phyloP scores from a whole-genome alignment of 2,329 filamentous ascomycete genomes.

The Fusarium phyllophilum region DNA sequence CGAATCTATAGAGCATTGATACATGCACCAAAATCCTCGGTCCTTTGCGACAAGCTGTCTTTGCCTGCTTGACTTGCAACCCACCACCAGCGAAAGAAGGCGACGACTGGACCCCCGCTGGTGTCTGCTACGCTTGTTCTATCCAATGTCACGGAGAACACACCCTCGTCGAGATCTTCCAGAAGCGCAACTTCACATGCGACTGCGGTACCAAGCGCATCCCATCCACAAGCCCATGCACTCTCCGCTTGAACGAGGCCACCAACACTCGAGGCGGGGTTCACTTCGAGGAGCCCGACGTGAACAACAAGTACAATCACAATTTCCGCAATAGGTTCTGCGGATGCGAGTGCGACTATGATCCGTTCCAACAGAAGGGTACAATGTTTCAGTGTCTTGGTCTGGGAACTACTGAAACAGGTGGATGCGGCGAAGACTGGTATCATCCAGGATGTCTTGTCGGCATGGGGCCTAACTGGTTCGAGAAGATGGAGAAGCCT shows the following conservation, averaged over 20 bases:
- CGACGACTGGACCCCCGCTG: constrained; percentile 69
- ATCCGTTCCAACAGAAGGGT: constrained; percentile 87
- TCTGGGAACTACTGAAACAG: constrained; percentile 79
- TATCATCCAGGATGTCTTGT: constrained; percentile 95
- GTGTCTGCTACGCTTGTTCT: constrained; percentile 95
- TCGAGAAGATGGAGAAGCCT: constrained; percentile 61
- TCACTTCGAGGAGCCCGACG: constrained; percentile 76
- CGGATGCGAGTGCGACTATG: constrained; percentile 87
- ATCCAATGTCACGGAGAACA: constrained; percentile 98
- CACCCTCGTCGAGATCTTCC: constrained; percentile 92
- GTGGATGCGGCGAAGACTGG: constrained; percentile 97
- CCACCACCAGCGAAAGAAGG: constrained; percentile 73
- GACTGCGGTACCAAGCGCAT: constrained; percentile 93
- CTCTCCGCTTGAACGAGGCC: constrained; percentile 74
- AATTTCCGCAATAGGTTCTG: constrained; percentile 96
- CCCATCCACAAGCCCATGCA: constrained; percentile 76
- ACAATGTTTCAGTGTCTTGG: constrained; percentile 99
- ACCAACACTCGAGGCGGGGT: constrained; percentile 83
- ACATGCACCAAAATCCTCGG: constrained; percentile 92
- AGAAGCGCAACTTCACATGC: constrained; percentile 94
- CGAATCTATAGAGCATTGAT: constrained; percentile 78
- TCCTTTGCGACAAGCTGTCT: constrained; percentile 85
- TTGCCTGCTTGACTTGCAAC: constrained; percentile 93
- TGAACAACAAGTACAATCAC: constrained; percentile 89
- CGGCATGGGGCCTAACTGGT: constrained; percentile 80